A percentile compares a stretch with the other conserved stretches of the same genome.
Evolutionary conservation across 2,329 filamentous ascomycete species (phyloP).

Genomic region (Ascochyta rabiei): DNA sequence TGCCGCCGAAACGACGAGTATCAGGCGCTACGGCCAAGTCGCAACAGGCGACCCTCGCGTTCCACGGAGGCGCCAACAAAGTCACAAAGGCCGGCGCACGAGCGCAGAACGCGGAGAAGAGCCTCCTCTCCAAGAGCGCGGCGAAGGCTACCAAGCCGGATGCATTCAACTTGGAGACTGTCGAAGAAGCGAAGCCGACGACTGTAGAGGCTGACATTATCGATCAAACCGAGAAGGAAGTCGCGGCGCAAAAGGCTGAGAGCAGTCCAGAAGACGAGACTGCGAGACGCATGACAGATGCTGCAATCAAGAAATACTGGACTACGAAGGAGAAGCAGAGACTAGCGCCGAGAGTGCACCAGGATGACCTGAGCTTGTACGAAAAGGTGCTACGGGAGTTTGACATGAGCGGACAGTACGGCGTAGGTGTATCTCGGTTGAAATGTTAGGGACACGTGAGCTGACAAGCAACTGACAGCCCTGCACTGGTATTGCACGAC

Average conservation of each 20-base stretch:
- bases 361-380: conserved; percentile 70
- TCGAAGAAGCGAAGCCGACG: conserved; percentile 39
- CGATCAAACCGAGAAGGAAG: conserved; percentile 47
- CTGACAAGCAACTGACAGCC: conserved; percentile 62
- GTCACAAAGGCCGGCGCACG: conserved; percentile 62
- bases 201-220: conserved; percentile 49
- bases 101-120: conserved; percentile 47
- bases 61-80: conserved; percentile 61
- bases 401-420: conserved; percentile 89
- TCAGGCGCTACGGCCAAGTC: conserved; percentile 54
- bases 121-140: conserved; percentile 43
- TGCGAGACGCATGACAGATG: conserved; percentile 69
- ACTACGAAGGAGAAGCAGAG: conserved; percentile 70
- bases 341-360: conserved; percentile 75
- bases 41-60: conserved; percentile 68
- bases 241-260: conserved; percentile 28
- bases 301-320: conserved; percentile 81
- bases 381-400: conserved; percentile 93
- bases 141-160: conserved; percentile 37
- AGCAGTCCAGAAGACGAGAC: conserved; percentile 54
- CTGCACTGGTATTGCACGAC: conserved; percentile 80
- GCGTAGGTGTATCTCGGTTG: conserved; percentile 64
- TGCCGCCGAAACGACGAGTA: conserved; percentile 54
- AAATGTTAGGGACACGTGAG: too few relatives aligned
- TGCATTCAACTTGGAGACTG: conserved; percentile 24